Evolutionary conservation across 2,329 filamentous ascomycete species (phyloP).

Genomic region (Talaromyces sp.): DNA sequence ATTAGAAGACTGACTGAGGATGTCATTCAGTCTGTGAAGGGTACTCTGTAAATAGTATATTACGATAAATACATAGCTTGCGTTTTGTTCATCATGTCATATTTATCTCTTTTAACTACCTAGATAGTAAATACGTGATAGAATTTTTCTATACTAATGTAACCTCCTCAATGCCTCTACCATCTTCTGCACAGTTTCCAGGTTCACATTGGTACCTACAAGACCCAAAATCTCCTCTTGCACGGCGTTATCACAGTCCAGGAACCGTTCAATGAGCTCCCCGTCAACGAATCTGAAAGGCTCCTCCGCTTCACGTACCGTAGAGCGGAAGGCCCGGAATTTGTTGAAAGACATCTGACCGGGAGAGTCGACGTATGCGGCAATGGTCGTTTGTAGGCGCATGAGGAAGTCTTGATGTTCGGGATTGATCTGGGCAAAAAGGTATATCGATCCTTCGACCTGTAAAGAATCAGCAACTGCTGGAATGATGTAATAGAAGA

Average conservation of each 20-base stretch:
- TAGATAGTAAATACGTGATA: background rate
- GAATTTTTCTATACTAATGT: constrained; percentile 28
- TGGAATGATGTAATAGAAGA: background rate
- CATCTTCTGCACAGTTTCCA: constrained; percentile 58
- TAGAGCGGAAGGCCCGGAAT: constrained; percentile 78
- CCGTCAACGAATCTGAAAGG: constrained; percentile 89
- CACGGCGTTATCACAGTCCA: constrained; percentile 61
- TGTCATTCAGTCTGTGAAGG: background rate
- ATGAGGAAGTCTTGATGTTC: constrained; percentile 74
- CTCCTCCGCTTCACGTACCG: constrained; percentile 64
- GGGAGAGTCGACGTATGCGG: constrained; percentile 60
- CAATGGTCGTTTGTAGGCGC: constrained; percentile 69
- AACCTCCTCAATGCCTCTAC: constrained; percentile 54
- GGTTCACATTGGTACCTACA: constrained; percentile 49
- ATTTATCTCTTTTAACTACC: background rate
- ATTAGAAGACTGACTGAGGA: constrained; percentile 1
- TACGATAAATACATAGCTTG: background rate
- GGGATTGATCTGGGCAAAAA: constrained; percentile 75
- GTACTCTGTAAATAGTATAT: background rate
- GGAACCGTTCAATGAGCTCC: constrained; percentile 79
- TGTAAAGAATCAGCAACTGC: constrained; percentile 31
- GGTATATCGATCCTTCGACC: constrained; percentile 87
- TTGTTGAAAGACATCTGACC: constrained; percentile 71
- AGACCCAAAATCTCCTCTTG: constrained; percentile 52
- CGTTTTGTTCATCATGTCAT: background rate